These are phyloP conservation scores for Termitomyces sp. DNA, from an alignment of 768 basidiomycete genomes.

Conservation along the genomic window DNA sequence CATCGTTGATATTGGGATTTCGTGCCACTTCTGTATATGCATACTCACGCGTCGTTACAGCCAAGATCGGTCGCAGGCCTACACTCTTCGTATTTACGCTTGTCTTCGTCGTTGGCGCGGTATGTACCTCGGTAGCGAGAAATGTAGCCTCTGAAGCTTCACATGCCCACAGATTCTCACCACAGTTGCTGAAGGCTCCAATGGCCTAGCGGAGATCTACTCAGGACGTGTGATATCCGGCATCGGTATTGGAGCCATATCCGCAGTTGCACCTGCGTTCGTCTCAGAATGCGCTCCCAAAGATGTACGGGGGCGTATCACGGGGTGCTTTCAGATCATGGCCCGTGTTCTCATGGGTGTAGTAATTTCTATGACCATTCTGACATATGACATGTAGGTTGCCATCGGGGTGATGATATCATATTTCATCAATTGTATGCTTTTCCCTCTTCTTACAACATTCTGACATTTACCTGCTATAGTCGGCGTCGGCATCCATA, in stretches of 20 bases:
- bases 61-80: constrained; percentile 62
- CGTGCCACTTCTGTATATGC: neutral
- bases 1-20: no score
- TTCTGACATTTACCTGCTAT: neutral
- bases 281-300: constrained; percentile 89
- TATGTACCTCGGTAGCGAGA: constrained; percentile 23
- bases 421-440: constrained; percentile 76
- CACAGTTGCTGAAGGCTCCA: constrained; percentile 56
- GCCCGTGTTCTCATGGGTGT: constrained; percentile 24
- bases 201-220: constrained; percentile 73
- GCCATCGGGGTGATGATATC: constrained; percentile 84
- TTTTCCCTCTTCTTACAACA: neutral
- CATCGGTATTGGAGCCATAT: constrained; percentile 80
- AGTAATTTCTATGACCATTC: neutral
- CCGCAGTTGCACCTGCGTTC: constrained; percentile 76
- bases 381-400: constrained; percentile 29
- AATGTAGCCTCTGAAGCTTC: neutral
- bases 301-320: constrained; percentile 80
- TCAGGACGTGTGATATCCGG: constrained; percentile 78
- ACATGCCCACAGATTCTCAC: constrained; percentile 54
- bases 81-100: constrained; percentile 57
- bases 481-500: constrained; percentile 62
- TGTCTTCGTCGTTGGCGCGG: constrained; percentile 73
- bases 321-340: constrained; percentile 85
- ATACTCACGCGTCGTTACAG: constrained; percentile 26